phyloP scores from a whole-genome alignment of 805 yeast species.

The Huiozyma naganishii region DNA sequence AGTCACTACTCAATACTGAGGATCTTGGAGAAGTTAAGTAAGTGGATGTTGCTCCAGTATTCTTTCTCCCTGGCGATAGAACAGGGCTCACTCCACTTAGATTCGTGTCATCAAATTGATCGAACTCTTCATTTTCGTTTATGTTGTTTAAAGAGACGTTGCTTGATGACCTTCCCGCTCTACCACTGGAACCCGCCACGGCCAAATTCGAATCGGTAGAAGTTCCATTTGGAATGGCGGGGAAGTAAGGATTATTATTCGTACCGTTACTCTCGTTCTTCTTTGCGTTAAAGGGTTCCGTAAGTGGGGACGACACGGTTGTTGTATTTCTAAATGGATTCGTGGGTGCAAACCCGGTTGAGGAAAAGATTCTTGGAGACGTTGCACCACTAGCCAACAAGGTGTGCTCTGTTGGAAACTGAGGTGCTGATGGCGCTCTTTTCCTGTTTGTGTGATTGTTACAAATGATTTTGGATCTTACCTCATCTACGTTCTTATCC shows the following conservation, averaged over 20 bases:
- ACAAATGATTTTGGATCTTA: neutral
- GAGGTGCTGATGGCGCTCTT: slow-evolving; percentile 3
- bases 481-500: too few species aligned
- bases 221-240: slow-evolving; percentile 4
- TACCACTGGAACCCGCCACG: neutral
- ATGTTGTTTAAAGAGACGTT: slow-evolving; percentile 27
- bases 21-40: neutral
- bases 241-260: neutral
- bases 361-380: too few species aligned
- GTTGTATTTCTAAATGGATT: slow-evolving; percentile 6
- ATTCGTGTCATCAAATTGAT: slow-evolving; percentile 7
- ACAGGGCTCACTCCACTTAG: neutral
- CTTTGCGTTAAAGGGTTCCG: neutral
- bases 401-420: neutral
- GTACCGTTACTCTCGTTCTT: neutral
- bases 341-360: neutral
- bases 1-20: neutral
- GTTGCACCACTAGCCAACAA: neutral
- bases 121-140: slow-evolving; percentile 25
- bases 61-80: neutral
- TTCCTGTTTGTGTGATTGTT: slow-evolving; percentile 1
- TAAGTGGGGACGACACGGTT: neutral
- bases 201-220: slow-evolving; percentile 4
- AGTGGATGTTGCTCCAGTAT: neutral
- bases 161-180: slow-evolving; percentile 10